Conservation (phyloP, 225 moss, liverwort and hornwort genomes). For the Thuidium tamariscinum region DNA sequence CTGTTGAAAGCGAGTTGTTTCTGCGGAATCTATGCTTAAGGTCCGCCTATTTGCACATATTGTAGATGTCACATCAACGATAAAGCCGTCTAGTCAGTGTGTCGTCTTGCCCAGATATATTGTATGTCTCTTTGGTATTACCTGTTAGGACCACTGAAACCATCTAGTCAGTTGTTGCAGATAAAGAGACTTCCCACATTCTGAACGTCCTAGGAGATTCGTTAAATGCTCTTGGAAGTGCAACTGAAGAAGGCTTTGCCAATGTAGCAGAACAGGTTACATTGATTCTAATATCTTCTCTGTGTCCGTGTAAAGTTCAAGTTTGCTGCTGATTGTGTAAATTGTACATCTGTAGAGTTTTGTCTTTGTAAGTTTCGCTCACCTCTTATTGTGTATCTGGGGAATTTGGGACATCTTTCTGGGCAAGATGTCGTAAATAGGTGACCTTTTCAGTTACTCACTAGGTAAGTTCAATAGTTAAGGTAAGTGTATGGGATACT, state of each 20-base stretch:
- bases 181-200: background rate
- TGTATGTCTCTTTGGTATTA: background rate
- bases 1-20: background rate
- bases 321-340: background rate
- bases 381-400: background rate
- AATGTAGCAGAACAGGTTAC: conserved; percentile 15
- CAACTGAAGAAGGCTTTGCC: background rate
- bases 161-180: conserved; percentile 1
- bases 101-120: background rate
- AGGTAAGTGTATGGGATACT: background rate
- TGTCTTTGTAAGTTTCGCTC: background rate
- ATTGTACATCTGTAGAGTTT: background rate
- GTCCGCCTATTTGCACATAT: background rate
- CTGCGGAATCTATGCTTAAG: background rate
- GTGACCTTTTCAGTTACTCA: background rate
- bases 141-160: background rate
- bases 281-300: background rate
- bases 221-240: background rate
- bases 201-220: background rate
- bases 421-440: background rate
- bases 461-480: background rate
- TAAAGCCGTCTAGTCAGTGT: background rate
- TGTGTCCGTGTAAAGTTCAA: background rate
- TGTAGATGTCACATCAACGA: background rate
- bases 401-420: background rate